Evolutionary conservation across 345 rosid genomes (phyloP).

Genomic region (Alliaria petiolata): DNA sequence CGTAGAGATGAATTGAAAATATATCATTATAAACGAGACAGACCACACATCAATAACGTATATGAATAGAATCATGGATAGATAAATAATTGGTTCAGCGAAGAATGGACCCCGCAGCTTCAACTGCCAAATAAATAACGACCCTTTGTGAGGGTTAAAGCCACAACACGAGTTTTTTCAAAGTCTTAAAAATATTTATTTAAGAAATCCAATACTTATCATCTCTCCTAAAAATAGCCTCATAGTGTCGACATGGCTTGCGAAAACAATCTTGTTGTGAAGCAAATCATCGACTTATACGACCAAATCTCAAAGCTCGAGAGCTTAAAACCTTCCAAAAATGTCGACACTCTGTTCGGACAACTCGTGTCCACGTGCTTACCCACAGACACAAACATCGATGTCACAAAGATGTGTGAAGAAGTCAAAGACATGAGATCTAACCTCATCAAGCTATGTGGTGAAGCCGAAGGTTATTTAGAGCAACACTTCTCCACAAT

Average conservation of each 20-base stretch:
- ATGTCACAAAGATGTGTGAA: slow-evolving; percentile 49
- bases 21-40: neutral
- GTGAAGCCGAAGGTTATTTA: slow-evolving; percentile 71
- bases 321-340: slow-evolving; percentile 60
- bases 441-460: slow-evolving; percentile 64
- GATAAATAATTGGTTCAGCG: slow-evolving; percentile 2
- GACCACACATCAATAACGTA: slow-evolving; percentile 1
- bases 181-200: slow-evolving; percentile 1
- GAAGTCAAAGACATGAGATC: slow-evolving; percentile 58
- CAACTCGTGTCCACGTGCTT: slow-evolving; percentile 73
- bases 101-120: slow-evolving; percentile 4
- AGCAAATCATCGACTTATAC: slow-evolving; percentile 49
- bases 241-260: slow-evolving; percentile 55
- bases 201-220: slow-evolving; percentile 8
- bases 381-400: slow-evolving; percentile 57
- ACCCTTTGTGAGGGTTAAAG: slow-evolving; percentile 23
- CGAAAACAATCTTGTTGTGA: slow-evolving; percentile 51
- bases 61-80: slow-evolving; percentile 27
- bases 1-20: neutral
- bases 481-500: slow-evolving; percentile 64
- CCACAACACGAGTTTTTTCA: slow-evolving; percentile 17
- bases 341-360: slow-evolving; percentile 72
- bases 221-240: slow-evolving; percentile 11
- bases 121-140: slow-evolving; percentile 30
- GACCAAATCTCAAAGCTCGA: slow-evolving; percentile 64